Base-by-base conservation (phyloP, 257 asterid species). In the Solanum sejunctum region DNA sequence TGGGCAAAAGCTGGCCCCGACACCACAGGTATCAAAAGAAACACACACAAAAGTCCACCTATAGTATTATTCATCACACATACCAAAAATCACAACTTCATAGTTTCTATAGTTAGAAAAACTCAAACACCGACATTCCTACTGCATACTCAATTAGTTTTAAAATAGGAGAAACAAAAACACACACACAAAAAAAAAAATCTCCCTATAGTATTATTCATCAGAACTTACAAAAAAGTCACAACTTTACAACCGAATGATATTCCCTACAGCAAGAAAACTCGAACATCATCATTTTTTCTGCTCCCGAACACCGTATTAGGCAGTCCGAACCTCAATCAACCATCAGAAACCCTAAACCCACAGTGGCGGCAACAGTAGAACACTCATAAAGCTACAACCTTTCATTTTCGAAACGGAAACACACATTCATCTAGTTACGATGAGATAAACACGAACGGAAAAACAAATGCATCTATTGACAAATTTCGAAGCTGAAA, bases 291-390 rank as follows among this genome's bases (percentile, higher is more conserved):
- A 10, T n/a, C 54, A 70, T 10, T 70, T 41, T 3, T 70, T 6
- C 1, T 66, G 26, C 52, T 69, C 52, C 23, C 8, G 16, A 69
- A 69, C 78, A 39, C 15, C 17, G n/a, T 39, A 8, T 45, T 12
- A 45, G 12, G 52, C 15, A 36, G 77, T 23, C 1, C 12, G 15
- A 75, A 75, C 4, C 81, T 75, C 43, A 75, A 75, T 15, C 81
- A 75, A 75, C 79, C 79, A 18, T 11, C 43, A 21, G 82, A 89
- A 88, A 88, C 93, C 95, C 91, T 90, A 91, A 90, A 90, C 93
- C 93, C 90, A 88, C 84, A 66, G 83, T 51, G 32, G 49, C 57
- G 41, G 47, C 16, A 57, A 47, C 82, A 47, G 82, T 78, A 58
- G 26, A 67, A 81, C 86, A 57, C 67, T 57, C 83, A 36, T 66